Percentiles rank a stretch among this genome's conserved stretches.
Conservation (phyloP, 371 early-diverging fungal species). For the Mortierella sp. region DNA sequence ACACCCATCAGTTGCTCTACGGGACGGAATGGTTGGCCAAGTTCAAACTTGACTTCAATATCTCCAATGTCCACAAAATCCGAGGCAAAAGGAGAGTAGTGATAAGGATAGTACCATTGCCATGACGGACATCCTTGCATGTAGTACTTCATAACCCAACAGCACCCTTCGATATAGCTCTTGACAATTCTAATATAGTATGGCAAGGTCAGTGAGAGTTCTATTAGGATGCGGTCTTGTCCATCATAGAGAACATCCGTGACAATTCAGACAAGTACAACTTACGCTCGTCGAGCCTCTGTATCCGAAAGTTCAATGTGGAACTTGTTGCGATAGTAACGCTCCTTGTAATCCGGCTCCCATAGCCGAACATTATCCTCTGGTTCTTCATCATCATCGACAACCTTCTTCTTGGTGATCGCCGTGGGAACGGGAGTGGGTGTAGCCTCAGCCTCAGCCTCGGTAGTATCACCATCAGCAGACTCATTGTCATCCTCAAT, state of each 20-base stretch:
- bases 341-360: constrained; percentile 90
- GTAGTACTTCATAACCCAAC: constrained; percentile 99
- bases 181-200: constrained; percentile 71
- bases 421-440: constrained; percentile 62
- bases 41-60: constrained; percentile 78
- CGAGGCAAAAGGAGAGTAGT: constrained; percentile 97
- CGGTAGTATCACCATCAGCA: constrained; percentile 54
- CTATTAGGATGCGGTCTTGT: background rate
- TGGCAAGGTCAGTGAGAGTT: background rate
- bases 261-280: no score
- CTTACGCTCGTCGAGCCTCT: constrained; percentile 68
- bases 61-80: constrained; percentile 87
- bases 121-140: constrained; percentile 95
- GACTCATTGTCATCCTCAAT: constrained; percentile 47
- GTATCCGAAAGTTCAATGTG: constrained; percentile 72
- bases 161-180: constrained; percentile 96
- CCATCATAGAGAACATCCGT: no score
- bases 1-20: constrained; percentile 99
- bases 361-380: constrained; percentile 82
- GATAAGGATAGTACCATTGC: constrained; percentile 99
- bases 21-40: constrained; percentile 90
- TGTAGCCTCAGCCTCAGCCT: constrained; percentile 58
- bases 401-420: constrained; percentile 61
- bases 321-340: constrained; percentile 92
- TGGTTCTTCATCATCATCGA: constrained; percentile 74